Base-by-base conservation (phyloP, 495 filamentous ascomycete species). In the Talaromyces proteolyticus region DNA sequence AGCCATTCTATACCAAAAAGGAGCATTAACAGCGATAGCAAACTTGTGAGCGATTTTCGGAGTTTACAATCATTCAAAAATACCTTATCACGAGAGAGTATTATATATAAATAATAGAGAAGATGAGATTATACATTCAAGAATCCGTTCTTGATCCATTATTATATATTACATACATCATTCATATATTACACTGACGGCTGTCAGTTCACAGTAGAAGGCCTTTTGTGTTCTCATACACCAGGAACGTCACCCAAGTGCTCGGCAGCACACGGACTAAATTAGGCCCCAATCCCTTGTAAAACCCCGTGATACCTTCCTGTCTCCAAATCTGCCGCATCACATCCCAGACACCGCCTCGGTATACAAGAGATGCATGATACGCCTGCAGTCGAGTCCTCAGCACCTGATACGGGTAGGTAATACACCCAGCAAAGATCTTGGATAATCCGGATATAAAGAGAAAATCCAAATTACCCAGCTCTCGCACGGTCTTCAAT, bases 201-300 rank as follows among this genome's bases (percentile, higher is more conserved):
- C n/a, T n/a, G n/a, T n/a, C n/a, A n/a, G n/a, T n/a, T n/a, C n/a
- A n/a, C n/a, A n/a, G n/a, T n/a, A 34, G 14, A 34, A 34, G 29
- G 12, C 72, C 74, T 69, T 82, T 91, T 48, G 82, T 85, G 68
- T 97, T 97, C 73, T 98, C 93, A 68, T 97, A 97, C 42, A 96
- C 91, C 57, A 98, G 65, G 63, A 98, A 96, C n/a, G 92, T 97
- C 38, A 96, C 88, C 81, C 93, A 95, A 12, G 92, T 97, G 46
- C 89, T 89, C 12, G 93, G 93, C 62, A 98, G 63, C 41, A 97
- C 93, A 49, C 92, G 80, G 49, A 95, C 68, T 37, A 95, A 73
- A 53, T 93, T 95, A 5, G 92, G 91, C 29, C 88, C 82, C 47
- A 97, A 75, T 3, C 93, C 93, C 59, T 89, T 90, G 72, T 97